Evolutionary conservation across 1,139 yeast species (phyloP), one percentile per base, ranked within the genome.

Genomic region (Pichia terricola): DNA sequence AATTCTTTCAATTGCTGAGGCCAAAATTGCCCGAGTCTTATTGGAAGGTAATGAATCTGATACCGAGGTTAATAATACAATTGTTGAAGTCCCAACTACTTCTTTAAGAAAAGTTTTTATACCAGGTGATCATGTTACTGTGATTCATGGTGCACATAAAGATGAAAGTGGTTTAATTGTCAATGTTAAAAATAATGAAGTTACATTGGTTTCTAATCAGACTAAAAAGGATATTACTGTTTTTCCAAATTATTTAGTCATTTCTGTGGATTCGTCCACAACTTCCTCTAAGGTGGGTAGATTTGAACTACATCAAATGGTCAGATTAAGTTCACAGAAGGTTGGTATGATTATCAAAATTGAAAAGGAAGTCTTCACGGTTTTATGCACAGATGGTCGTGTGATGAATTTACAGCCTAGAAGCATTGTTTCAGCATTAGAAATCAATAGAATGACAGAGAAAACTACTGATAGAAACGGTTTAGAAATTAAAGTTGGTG

Each of bases 131-230:
- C 97, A 91, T 61, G 96, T 94, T 16, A 80, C 95, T 48, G 94
- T 91, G 31, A 77, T 86, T 40, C 86, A 82, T 59, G 98, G 98
- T 58, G 87, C 83, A 59, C 95, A 87, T 62, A 72, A 79, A 45
- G 96, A 89, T 57, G 96, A 89, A 59, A 86, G 96, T 28, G 98
- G 98, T 65, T 75, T 91, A 67, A 95, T 91, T 42, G 89, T 94
- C 40, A 75, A 79, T 51, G 77, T 86, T 36, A 76, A 77, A 42
- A 86, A 83, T 40, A 95, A 89, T 57, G 83, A 86, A 40, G 97
- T 89, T 25, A 85, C 95, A 0, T 73, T 94, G 53, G 77, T 91
- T 51, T 84, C 95, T 48, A 96, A 91, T 60, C 88, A 88, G 64
- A 81, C 95, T 2, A 78, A 77, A 56, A 79, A 81, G 54, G 97